Conservation (phyloP, 2,329 filamentous ascomycete genomes). For the Pseudogymnoascus pannorum region DNA sequence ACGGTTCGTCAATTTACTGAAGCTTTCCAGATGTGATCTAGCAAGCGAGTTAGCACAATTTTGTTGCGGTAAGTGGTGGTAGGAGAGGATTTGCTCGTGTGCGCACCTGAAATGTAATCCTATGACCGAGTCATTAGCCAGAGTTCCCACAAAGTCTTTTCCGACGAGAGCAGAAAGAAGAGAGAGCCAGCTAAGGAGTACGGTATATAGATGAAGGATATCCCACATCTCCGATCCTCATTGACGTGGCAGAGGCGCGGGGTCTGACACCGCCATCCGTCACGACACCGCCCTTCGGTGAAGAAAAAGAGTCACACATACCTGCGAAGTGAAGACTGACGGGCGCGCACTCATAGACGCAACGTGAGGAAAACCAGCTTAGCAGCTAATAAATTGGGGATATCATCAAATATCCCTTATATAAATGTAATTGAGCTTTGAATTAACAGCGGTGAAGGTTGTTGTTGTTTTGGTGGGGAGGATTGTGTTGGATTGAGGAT, state of each 20-base stretch:
- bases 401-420: slow-evolving; percentile 1
- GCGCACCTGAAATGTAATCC: slow-evolving; percentile 71
- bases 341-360: slow-evolving; percentile 70
- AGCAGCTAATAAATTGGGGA: slow-evolving; percentile 2
- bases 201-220: neutral
- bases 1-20: slow-evolving; percentile 31
- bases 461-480: neutral
- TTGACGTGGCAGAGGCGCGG: neutral
- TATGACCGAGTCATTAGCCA: slow-evolving; percentile 26
- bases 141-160: slow-evolving; percentile 1
- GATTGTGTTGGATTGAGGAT: slow-evolving; percentile 3
- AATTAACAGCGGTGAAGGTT: neutral
- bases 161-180: slow-evolving; percentile 4
- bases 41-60: slow-evolving; percentile 15
- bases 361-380: neutral
- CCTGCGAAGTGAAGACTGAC: slow-evolving; percentile 82
- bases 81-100: slow-evolving; percentile 14
- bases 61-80: slow-evolving; percentile 17
- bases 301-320: slow-evolving; percentile 34
- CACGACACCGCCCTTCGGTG: neutral
- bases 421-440: neutral
- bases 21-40: slow-evolving; percentile 39
- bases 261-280: neutral
- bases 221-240: neutral
- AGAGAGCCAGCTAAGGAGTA: neutral